These are phyloP conservation scores for Carpinus fangiana DNA, from an alignment of 306 rosid genomes.

Conservation along the genomic window DNA sequence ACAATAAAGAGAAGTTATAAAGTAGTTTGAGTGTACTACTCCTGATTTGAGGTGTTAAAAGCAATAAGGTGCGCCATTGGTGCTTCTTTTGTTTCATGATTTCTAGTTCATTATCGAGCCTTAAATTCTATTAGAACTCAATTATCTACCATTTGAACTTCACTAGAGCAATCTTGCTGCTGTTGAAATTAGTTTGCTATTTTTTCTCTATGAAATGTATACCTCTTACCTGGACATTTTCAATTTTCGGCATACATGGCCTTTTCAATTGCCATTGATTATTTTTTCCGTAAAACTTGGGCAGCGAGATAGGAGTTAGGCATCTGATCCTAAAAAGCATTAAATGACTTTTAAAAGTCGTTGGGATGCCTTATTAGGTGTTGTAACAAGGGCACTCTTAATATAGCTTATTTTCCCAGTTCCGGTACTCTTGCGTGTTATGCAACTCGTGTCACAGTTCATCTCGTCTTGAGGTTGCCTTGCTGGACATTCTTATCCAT, in stretches of 20 bases:
- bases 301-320: neutral
- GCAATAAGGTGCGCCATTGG: neutral
- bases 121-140: neutral
- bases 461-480: constrained; percentile 1
- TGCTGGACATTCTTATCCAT: neutral
- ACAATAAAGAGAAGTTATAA: neutral
- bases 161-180: neutral
- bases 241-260: neutral
- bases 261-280: neutral
- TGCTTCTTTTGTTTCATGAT: neutral
- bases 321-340: neutral
- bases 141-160: neutral
- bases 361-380: neutral
- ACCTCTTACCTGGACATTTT: neutral
- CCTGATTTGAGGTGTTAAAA: neutral
- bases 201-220: neutral
- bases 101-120: neutral
- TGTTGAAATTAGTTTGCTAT: neutral
- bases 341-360: neutral
- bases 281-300: neutral
- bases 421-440: neutral
- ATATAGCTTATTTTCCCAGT: neutral
- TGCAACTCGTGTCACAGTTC: neutral
- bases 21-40: neutral
- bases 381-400: neutral